Conservation (phyloP, 1,139 yeast species). For the Debaryomycetaceae sp. region DNA sequence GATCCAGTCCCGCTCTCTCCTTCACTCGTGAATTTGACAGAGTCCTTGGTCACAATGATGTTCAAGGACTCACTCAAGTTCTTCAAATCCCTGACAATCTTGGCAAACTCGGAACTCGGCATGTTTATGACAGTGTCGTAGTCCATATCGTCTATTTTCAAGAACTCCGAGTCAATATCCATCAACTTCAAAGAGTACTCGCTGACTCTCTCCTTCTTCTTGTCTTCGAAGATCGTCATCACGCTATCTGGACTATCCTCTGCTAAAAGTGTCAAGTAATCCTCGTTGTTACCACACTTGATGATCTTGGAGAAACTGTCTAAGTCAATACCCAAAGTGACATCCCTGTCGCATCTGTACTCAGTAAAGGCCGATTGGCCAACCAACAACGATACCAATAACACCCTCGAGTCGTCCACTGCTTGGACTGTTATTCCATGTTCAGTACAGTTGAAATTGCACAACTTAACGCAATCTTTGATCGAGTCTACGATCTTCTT, state of each 20-base stretch:
- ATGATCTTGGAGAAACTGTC: slow-evolving; percentile 83
- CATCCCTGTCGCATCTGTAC: slow-evolving; percentile 93
- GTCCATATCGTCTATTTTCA: slow-evolving; percentile 91
- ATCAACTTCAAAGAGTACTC: slow-evolving; percentile 89
- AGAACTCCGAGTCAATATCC: slow-evolving; percentile 95
- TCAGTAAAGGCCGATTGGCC: slow-evolving; percentile 89
- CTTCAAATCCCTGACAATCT: slow-evolving; percentile 83
- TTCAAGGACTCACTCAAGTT: slow-evolving; percentile 84
- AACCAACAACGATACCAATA: slow-evolving; percentile 81
- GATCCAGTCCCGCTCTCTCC: slow-evolving; percentile 93
- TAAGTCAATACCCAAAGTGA: slow-evolving; percentile 89
- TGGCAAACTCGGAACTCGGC: slow-evolving; percentile 87
- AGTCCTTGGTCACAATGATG: slow-evolving; percentile 85
- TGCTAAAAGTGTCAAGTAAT: slow-evolving; percentile 82
- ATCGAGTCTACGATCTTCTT: slow-evolving; percentile 91
- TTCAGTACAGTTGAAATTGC: slow-evolving; percentile 95
- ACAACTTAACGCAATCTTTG: slow-evolving; percentile 88
- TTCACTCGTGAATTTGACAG: slow-evolving; percentile 84
- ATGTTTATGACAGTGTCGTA: slow-evolving; percentile 81
- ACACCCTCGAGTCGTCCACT: slow-evolving; percentile 94
- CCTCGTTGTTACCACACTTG: slow-evolving; percentile 89
- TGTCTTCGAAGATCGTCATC: slow-evolving; percentile 83
- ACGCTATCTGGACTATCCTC: slow-evolving; percentile 88
- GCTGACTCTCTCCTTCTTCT: slow-evolving; percentile 84
- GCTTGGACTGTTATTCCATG: slow-evolving; percentile 96